Base-by-base conservation (phyloP, 805 yeast genomes). In the Spencermartinsiella europaea region DNA sequence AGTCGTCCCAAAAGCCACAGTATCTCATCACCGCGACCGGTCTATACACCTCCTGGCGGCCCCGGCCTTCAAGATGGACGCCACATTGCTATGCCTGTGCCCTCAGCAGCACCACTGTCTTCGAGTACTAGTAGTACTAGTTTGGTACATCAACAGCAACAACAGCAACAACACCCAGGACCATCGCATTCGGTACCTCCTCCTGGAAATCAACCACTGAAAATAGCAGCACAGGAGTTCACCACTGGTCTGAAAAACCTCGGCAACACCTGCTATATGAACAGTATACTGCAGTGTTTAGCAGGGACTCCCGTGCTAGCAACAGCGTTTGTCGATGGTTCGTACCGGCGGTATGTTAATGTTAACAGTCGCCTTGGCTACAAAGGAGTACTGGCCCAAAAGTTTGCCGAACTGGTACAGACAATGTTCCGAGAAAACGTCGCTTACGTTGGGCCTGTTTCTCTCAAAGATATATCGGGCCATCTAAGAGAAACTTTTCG, bases 261-360 rank as follows among this genome's bases (percentile, higher is more conserved):
- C 51, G 96, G 96, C 2, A 91, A 91, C 58, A 85, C 95, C 0
- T 90, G 97, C 63, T 90, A 90, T 64, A 84, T 90, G 89, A 90
- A 90, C 65, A 84, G 95, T 54, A 74, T 85, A 2, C 64, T 90
- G n/a, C 98, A 90, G 66, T 87, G 96, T 63, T 62, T 91, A 31
- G 73, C 82, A 2, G 90, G 91, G 0, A 80, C 91, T 0, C 79
- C 79, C 1, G 80, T 79, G 48, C 66, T 90, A 21, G 73, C 82
- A 2, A 71, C 69, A 39, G 77, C 84, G 46, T 85, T 90, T 57
- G 67, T 82, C 38, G 66, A 73, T 52, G 80, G 79, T 12, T 65
- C 78, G 0, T 88, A 81, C 64, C 73, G 74, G 50, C 74, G 74
- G 46, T 83, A 83, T 60, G 81, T 90, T 42, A 89, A 90, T 58